Base-by-base conservation (phyloP, 1,284 basidiomycete species). In the Ceratobasidium papillatum region DNA sequence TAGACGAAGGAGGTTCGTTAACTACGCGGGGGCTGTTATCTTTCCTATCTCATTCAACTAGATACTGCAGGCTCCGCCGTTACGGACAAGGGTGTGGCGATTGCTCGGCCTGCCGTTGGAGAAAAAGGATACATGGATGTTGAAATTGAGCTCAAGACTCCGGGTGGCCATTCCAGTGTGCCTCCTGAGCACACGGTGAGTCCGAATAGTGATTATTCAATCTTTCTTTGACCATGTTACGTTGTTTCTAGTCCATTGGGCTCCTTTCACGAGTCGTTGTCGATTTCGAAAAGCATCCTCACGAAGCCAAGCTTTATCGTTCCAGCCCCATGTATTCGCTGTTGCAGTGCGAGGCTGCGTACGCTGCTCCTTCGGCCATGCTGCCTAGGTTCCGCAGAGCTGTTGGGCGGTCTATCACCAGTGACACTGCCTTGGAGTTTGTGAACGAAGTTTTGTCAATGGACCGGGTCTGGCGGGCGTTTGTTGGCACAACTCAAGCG, bases 121-220 rank as follows among this genome's bases (percentile, higher is more conserved):
- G 91, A 93, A 82, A 92, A 91, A 79, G 91, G 91, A 0, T 87
- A 88, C 78, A 77, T 89, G 51, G 86, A 91, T 77, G 84, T 89
- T 32, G 84, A 84, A 30, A 80, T 91, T 49, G 82, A 84, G 19
- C 86, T 91, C 19, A 79, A 84, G 25, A 86, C 89, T 1, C 84
- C 85, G 0, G 91, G 91, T 9, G 91, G 92, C 0, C 91, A 92
- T 80, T 90, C 89, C 3, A 90, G 88, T 65, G 82, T 85, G 9
- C 90, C 90, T 19, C 89, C 89, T 36, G 76, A 81, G 43, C 87
- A 88, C 78, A 88, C 87, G 2, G 87, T 88, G 77, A 71, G 82
- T 62, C 3, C 3, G 1, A 7, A 9, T 43, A 9, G 11, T 65
- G 14, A 51, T 0, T 14, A n/a, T 34, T n/a, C 12, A 3, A 5